phyloP scores from a whole-genome alignment of 495 filamentous ascomycete genomes.

The Podospora tetraspora region DNA sequence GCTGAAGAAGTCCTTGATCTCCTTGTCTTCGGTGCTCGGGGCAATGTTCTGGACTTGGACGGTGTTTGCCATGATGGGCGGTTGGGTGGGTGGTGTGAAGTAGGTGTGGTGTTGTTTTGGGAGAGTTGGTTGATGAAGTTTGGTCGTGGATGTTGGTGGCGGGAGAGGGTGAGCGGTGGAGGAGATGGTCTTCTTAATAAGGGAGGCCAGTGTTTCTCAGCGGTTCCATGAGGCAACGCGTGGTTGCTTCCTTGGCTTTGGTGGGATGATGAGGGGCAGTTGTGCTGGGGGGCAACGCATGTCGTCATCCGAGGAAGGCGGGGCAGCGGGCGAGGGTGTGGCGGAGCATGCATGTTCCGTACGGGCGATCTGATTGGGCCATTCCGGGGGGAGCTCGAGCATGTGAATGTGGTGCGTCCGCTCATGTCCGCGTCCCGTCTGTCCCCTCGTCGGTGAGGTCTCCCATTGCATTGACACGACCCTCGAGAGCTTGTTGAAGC shows the following conservation, averaged over 20 bases:
- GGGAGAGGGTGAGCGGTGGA: not conserved
- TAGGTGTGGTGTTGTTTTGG: conserved; percentile 13
- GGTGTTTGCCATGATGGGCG: conserved; percentile 26
- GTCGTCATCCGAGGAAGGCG: conserved; percentile 28
- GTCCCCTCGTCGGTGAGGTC: no score
- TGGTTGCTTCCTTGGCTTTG: conserved; percentile 9
- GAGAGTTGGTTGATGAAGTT: conserved; percentile 1
- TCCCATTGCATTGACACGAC: no score
- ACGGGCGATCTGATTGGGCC: not conserved
- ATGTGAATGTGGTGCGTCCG: conserved; percentile 10
- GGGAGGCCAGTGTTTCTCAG: not conserved
- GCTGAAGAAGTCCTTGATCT: conserved; percentile 95
- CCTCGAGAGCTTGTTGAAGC: no score
- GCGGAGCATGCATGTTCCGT: conserved; percentile 7
- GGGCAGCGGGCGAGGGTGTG: conserved; percentile 15
- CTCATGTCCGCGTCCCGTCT: not conserved
- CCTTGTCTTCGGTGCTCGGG: conserved; percentile 71
- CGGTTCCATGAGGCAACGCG: conserved; percentile 9
- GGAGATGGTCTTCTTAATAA: not conserved
- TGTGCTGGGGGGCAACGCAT: conserved; percentile 12
- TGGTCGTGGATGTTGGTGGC: not conserved
- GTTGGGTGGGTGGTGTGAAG: conserved; percentile 7
- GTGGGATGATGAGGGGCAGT: conserved; percentile 12
- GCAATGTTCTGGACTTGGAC: conserved; percentile 76
- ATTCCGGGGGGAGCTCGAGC: not conserved